These are phyloP conservation scores for Euclidium syriacum DNA, from an alignment of 345 rosid species.

Conservation along the genomic window DNA sequence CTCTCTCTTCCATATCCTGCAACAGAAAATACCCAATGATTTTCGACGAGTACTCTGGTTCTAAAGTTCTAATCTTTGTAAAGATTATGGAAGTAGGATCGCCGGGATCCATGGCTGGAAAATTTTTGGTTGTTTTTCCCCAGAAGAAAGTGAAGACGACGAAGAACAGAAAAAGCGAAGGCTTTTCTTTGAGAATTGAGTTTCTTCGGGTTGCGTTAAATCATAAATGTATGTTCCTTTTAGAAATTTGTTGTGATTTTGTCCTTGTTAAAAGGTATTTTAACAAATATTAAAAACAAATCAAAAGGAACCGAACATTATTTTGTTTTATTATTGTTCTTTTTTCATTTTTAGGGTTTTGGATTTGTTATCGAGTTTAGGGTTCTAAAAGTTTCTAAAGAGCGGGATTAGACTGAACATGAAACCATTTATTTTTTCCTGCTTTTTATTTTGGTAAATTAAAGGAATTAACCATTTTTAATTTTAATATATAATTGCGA, in stretches of 20 bases:
- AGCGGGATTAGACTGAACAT: slow-evolving; percentile 6
- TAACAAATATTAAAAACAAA: no score
- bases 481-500: not conserved
- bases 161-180: not conserved
- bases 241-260: slow-evolving; percentile 7
- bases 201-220: not conserved
- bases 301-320: not conserved
- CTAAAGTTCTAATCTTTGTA: slow-evolving; percentile 53
- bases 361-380: not conserved
- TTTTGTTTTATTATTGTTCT: not conserved
- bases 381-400: not conserved
- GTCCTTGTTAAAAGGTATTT: not conserved
- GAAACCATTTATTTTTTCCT: no score
- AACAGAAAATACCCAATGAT: slow-evolving; percentile 80
- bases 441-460: not conserved
- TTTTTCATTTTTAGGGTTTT: not conserved
- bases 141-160: not conserved
- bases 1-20: slow-evolving; percentile 53
- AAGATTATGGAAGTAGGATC: slow-evolving; percentile 57
- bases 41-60: slow-evolving; percentile 72
- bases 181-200: not conserved
- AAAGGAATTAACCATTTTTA: not conserved
- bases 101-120: slow-evolving; percentile 54
- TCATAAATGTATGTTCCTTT: slow-evolving; percentile 10
- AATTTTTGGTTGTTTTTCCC: not conserved